Evolutionary conservation across 176 grass and related monocot genomes (phyloP), one percentile per base, ranked within the genome.

Genomic region (Elaeis guineensis): DNA sequence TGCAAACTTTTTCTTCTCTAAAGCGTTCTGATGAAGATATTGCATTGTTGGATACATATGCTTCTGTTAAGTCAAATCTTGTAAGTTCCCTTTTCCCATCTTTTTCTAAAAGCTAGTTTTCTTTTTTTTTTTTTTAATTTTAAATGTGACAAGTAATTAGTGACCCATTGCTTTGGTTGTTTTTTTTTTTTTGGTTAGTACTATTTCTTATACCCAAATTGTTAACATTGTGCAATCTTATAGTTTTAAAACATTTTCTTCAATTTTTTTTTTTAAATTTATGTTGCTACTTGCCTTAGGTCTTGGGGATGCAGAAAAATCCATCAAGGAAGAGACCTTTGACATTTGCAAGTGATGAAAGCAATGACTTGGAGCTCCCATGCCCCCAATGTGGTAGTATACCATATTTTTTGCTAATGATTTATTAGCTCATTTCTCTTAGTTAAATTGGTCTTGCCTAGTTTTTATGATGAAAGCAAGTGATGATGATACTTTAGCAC

Each of bases 11-110:
- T 85, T 89, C 84, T 5, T 91, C 81, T 14, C 69, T 91, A 44
- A 80, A 91, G 66, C 76, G 79, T 59, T 75, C 93, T 71, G 81
- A 85, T 56, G 87, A 97, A 71, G 93, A 91, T 76, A 89, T 97
- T 81, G 79, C 78, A 5, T 58, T 92, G 66, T 75, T 89, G 70
- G 81, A 97, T 76, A 72, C 78, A 21, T 97, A 85, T 81, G 81
- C 93, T 51, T 85, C 81, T 3, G 76, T 97, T 73, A 91, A 91
- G 72, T 81, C 87, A 32, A 91, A 79, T 83, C 53, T 92, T 65
- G 93, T 97, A 59, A 83, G 85, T 89, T 14, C 29, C 29, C 20
- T 68, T 17, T 48, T 35, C 26, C 28, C 30, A 15, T 35, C 17
- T 21, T 56, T 52, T 17, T 16, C 19, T 35, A 35, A 35, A 68